A percentile compares a stretch with the other conserved stretches of the same genome.
Evolutionary conservation across 305 asterid genomes (phyloP).

Genomic region (Fraxinus dipetala): DNA sequence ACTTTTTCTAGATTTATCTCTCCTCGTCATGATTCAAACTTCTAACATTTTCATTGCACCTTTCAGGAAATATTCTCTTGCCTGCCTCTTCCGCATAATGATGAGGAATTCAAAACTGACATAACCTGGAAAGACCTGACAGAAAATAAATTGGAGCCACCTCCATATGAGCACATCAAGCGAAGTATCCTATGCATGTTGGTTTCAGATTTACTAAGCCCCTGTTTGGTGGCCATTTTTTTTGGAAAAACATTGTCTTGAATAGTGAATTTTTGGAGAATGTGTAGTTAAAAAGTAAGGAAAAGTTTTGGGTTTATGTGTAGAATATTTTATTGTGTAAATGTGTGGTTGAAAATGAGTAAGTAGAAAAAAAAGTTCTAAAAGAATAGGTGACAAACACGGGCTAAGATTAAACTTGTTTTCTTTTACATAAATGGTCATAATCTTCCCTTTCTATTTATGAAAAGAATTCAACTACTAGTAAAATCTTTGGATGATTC

Average conservation of each 20-base stretch:
- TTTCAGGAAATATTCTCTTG: constrained; percentile 62
- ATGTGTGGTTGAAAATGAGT: too few species aligned
- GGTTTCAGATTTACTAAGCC: constrained; percentile 21
- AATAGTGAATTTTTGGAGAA: too few species aligned
- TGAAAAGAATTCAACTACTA: constrained; percentile 4
- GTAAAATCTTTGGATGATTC: constrained; percentile 10
- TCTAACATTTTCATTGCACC: constrained; percentile 23
- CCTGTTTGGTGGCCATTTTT: too few species aligned
- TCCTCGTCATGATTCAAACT: constrained; percentile 20
- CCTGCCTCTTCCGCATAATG: constrained; percentile 65
- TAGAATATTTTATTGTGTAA: too few species aligned
- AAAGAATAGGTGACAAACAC: too few species aligned
- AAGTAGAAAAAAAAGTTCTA: too few species aligned
- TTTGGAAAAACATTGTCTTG: too few species aligned
- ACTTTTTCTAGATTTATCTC: constrained; percentile 5
- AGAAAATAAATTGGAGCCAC: constrained; percentile 57
- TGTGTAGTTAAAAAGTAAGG: too few species aligned
- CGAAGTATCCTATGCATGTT: constrained; percentile 72
- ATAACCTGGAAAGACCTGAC: constrained; percentile 55
- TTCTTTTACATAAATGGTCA: constrained; percentile 1
- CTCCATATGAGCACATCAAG: constrained; percentile 62
- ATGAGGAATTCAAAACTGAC: constrained; percentile 78
- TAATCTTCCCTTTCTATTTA: neutral
- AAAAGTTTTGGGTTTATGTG: too few species aligned
- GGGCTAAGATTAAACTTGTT: neutral